Evolutionary conservation across 805 yeast species (phyloP).

Genomic region (Candida railenensis): DNA sequence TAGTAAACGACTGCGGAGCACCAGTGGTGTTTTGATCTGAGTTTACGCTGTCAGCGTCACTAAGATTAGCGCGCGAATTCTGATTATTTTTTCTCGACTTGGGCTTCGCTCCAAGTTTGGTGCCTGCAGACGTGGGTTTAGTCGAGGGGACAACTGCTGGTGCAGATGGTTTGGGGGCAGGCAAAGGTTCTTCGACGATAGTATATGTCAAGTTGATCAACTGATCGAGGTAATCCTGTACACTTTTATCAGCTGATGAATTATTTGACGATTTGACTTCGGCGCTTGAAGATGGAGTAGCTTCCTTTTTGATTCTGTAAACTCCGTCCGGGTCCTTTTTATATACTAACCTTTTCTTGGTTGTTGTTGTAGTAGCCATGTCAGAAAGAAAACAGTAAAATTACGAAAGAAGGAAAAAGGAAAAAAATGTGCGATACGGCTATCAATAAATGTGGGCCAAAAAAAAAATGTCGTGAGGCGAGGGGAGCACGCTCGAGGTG

Average conservation of each 20-base stretch:
- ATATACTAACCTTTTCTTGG: slow-evolving; percentile 31
- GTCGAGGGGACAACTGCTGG: not conserved
- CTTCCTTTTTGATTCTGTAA: slow-evolving; percentile 31
- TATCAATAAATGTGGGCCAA: not conserved
- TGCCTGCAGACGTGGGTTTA: not conserved
- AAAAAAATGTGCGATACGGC: not conserved
- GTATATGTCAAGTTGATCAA: not conserved
- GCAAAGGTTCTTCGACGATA: not conserved
- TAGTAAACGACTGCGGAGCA: not conserved
- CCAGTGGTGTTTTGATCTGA: not conserved
- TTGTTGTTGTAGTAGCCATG: slow-evolving; percentile 18
- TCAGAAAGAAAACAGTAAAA: not conserved
- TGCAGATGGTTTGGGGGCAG: not conserved
- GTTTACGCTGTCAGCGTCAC: not conserved
- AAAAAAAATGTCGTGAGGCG: not conserved
- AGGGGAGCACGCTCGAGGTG: not conserved
- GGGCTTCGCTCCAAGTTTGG: not conserved
- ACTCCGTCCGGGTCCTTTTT: slow-evolving; percentile 41
- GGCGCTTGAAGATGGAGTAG: slow-evolving; percentile 2
- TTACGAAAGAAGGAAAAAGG: not conserved
- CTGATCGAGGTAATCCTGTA: not conserved
- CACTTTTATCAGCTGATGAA: not conserved
- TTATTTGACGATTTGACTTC: not conserved
- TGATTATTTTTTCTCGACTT: not conserved
- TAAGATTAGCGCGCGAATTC: not conserved